Base-by-base conservation (phyloP, 768 basidiomycete species). In the Clitopilus passeckerianus region DNA sequence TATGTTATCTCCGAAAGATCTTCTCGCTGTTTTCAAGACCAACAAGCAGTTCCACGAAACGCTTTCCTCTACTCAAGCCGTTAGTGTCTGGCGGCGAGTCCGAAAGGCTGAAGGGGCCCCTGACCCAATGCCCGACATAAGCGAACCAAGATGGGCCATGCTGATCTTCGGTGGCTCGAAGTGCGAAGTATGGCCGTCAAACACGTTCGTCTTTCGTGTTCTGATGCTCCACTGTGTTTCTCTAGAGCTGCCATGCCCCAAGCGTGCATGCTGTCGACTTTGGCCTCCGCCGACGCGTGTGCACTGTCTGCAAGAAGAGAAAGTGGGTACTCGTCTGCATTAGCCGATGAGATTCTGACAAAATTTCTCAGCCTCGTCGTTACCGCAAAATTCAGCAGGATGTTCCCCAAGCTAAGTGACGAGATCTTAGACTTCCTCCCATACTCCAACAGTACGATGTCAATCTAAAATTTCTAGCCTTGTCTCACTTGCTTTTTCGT, bases 391-490 rank as follows among this genome's bases (percentile, higher is more conserved):
- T 72, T 72, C 61, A 50, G 53, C 5, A 58, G 15, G 0, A 20
- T 34, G 5, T 77, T 68, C 57, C 74, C 74, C 1, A 59, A 66
- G 18, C 59, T 66, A 15, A 68, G 73, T 14, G 23, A 34, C 7
- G 58, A 57, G 4, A 61, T 75, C 27, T 57, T 75, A 15, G 64
- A 70, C 6, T 61, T 75, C 20, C 58, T 74, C 18, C 70, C 68
- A 5, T 63, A 70, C 59, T 75, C 74, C 1, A 66, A 73, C 24
- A 59, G 75, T 76, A 55, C 41, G 63, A 53, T 43, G 16, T 33
- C 18, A 33, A 34, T 46, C 43, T 8, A 44, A 33, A 5, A 43
- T 22, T 5, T 30, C 22, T 7, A 33, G 7, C 34, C 9, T 41
- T 5, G n/a, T 59, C 14, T 37, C 27, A 34, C 55, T 60, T 5